phyloP scores from a whole-genome alignment of 768 basidiomycete species.

The Collybia nuda region DNA sequence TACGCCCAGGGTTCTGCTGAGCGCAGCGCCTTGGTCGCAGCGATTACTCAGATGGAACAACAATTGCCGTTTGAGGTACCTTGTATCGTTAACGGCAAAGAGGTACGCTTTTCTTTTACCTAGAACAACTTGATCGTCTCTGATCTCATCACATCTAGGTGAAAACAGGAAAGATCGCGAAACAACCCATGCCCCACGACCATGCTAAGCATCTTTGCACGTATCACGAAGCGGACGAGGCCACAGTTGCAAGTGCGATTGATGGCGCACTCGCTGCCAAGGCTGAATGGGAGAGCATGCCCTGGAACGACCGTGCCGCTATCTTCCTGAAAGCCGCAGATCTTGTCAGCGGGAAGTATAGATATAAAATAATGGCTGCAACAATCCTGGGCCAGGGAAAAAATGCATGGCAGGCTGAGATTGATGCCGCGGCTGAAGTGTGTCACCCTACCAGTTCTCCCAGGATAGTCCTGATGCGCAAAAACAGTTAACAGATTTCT shows the following conservation, averaged over 20 bases:
- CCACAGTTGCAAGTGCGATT: constrained; percentile 76
- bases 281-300: constrained; percentile 87
- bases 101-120: constrained; percentile 43
- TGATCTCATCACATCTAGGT: constrained; percentile 44
- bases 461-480: too few species aligned
- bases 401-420: constrained; percentile 99
- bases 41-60: constrained; percentile 77
- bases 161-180: constrained; percentile 74
- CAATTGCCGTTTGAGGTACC: constrained; percentile 91
- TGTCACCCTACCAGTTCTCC: constrained; percentile 12
- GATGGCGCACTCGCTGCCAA: constrained; percentile 87
- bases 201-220: constrained; percentile 79
- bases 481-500: constrained; percentile 82
- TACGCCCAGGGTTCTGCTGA: constrained; percentile 84
- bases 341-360: constrained; percentile 91
- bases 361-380: constrained; percentile 92
- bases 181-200: constrained; percentile 85
- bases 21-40: constrained; percentile 67
- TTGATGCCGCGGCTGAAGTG: constrained; percentile 98
- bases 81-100: constrained; percentile 87
- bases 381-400: constrained; percentile 99
- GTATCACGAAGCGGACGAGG: constrained; percentile 87
- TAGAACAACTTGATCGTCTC: too few species aligned
- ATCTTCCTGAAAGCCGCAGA: constrained; percentile 99
- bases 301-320: constrained; percentile 96